A percentile compares a stretch with the other conserved stretches of the same genome.
phyloP scores from a whole-genome alignment of 1,139 yeast genomes.

The Chernovozyma aurita region DNA sequence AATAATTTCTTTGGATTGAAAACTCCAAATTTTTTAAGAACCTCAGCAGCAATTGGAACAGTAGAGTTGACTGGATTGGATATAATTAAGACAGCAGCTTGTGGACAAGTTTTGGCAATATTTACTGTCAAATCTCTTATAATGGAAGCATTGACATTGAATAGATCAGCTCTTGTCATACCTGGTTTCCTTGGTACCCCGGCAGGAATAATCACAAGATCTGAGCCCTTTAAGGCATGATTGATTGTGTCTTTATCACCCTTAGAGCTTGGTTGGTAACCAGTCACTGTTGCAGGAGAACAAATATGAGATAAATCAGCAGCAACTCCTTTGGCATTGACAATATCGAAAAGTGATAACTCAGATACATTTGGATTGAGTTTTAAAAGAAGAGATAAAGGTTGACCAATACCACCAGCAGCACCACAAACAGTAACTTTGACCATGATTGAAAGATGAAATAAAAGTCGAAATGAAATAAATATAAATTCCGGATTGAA shows the following conservation, averaged over 20 bases:
- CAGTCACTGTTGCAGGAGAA: conserved; percentile 78
- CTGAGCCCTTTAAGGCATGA: conserved; percentile 72
- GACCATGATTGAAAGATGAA: conserved; percentile 25
- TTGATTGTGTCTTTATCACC: conserved; percentile 76
- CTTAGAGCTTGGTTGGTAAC: conserved; percentile 65
- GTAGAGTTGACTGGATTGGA: conserved; percentile 99
- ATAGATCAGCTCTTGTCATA: conserved; percentile 97
- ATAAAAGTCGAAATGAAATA: background rate
- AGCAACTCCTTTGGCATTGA: conserved; percentile 95
- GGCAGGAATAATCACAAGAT: conserved; percentile 93
- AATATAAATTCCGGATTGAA: background rate
- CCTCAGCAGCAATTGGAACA: conserved; percentile 96
- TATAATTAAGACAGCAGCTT: conserved; percentile 82
- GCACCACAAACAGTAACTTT: conserved; percentile 93
- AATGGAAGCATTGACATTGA: conserved; percentile 95
- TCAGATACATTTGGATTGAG: conserved; percentile 81
- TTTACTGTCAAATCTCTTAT: conserved; percentile 90
- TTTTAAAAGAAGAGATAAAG: conserved; percentile 85
- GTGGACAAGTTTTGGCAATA: conserved; percentile 80
- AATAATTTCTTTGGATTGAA: conserved; percentile 89
- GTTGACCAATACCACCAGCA: conserved; percentile 99
- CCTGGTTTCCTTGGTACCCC: conserved; percentile 99
- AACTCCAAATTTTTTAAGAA: conserved; percentile 77
- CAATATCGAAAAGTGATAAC: conserved; percentile 85
- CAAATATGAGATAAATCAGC: conserved; percentile 94